A percentile compares a stretch with the other conserved stretches of the same genome.
Evolutionary conservation across 306 rosid genomes (phyloP).

Genomic region (Macrotyloma uniflorum): DNA sequence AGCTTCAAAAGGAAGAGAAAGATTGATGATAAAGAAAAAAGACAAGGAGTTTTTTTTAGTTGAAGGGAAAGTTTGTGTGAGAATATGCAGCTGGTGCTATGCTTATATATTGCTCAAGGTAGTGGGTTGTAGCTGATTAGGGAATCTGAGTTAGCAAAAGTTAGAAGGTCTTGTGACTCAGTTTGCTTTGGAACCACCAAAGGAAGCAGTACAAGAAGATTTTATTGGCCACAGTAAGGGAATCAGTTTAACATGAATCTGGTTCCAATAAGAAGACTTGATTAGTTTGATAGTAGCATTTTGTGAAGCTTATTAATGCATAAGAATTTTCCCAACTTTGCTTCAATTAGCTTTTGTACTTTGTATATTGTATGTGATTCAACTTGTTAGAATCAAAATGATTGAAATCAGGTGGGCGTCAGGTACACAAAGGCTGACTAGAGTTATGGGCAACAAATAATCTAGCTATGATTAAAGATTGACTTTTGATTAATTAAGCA

Average conservation of each 20-base stretch:
- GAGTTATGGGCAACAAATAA: not conserved
- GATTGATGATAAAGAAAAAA: too few species aligned
- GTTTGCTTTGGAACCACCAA: conserved; percentile 54
- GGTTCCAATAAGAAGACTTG: conserved; percentile 32
- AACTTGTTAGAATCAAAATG: conserved; percentile 18
- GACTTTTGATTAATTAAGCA: not conserved
- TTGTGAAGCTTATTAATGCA: not conserved
- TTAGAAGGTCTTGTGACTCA: conserved; percentile 46
- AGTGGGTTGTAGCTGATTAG: conserved; percentile 41
- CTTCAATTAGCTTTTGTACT: not conserved
- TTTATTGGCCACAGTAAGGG: conserved; percentile 29
- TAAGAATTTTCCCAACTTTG: not conserved
- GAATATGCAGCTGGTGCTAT: conserved; percentile 32
- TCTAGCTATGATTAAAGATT: not conserved
- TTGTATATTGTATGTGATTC: not conserved
- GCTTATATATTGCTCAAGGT: conserved; percentile 43
- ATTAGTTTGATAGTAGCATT: not conserved
- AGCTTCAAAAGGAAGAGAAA: not conserved
- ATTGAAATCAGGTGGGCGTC: not conserved
- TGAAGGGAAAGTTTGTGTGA: conserved; percentile 31
- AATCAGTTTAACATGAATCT: conserved; percentile 45
- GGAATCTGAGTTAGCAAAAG: conserved; percentile 45
- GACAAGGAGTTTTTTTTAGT: not conserved
- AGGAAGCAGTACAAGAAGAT: conserved; percentile 37
- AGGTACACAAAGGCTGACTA: not conserved